phyloP scores from a whole-genome alignment of 2,329 filamentous ascomycete species.

The Stenocarpella maydis region DNA sequence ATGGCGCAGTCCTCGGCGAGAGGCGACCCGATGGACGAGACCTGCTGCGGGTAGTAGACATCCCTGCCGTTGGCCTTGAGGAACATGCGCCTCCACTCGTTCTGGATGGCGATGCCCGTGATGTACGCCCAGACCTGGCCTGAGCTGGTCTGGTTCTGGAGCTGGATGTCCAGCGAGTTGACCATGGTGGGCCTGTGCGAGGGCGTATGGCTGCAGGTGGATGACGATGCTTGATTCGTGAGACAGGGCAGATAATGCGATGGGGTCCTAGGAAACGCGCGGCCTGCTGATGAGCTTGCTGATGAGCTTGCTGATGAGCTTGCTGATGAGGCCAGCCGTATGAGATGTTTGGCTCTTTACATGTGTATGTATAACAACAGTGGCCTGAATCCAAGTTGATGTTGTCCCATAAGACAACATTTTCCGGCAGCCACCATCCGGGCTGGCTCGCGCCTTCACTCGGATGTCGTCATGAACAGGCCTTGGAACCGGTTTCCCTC shows the following conservation, averaged over 20 bases:
- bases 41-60: constrained; percentile 65
- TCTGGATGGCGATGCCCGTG: constrained; percentile 66
- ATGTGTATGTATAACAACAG: too few relatives aligned
- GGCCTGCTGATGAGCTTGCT: not conserved
- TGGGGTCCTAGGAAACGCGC: not conserved
- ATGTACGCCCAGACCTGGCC: constrained; percentile 69
- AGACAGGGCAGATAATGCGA: not conserved
- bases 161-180: constrained; percentile 58
- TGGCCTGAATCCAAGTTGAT: not conserved
- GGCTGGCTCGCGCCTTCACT: not conserved
- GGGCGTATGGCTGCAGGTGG: not conserved
- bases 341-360: not conserved
- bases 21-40: constrained; percentile 54
- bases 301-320: not conserved
- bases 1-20: constrained; percentile 68
- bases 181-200: constrained; percentile 46
- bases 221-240: not conserved
- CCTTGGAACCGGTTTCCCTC: constrained; percentile 11
- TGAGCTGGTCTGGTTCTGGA: constrained; percentile 64
- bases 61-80: constrained; percentile 56
- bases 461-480: constrained; percentile 13
- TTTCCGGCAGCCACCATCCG: not conserved
- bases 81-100: constrained; percentile 47
- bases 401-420: not conserved
- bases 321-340: not conserved